Evolutionary conservation across 1,284 basidiomycete genomes (phyloP).

Genomic region (Ustilago crameri): DNA sequence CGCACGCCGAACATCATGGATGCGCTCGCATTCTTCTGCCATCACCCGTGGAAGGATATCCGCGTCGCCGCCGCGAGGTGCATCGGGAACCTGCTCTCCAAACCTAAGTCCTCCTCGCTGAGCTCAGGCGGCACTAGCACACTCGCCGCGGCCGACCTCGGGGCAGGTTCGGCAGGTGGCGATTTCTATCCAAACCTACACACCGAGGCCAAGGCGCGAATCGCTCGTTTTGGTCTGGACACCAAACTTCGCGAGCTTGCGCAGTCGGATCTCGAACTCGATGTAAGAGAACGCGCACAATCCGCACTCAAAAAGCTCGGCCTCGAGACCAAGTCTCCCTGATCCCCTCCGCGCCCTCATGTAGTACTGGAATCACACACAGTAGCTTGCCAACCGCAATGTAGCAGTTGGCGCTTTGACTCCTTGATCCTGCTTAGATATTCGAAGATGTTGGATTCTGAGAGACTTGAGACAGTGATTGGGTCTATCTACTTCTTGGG

Average conservation of each 20-base stretch:
- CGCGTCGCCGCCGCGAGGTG: constrained; percentile 44
- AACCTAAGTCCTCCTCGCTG: constrained; percentile 14
- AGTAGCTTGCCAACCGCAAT: too few relatives aligned
- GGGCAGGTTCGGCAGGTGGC: neutral
- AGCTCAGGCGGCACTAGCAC: neutral
- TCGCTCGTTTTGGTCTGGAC: constrained; percentile 39
- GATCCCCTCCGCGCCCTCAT: neutral
- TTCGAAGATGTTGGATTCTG: too few relatives aligned
- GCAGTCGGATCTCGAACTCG: constrained; percentile 34
- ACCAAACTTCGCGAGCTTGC: constrained; percentile 30
- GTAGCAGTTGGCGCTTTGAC: too few relatives aligned
- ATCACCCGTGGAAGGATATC: constrained; percentile 45
- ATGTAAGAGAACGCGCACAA: constrained; percentile 45
- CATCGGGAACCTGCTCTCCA: constrained; percentile 31
- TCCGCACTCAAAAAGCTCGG: constrained; percentile 39
- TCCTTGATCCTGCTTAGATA: too few relatives aligned
- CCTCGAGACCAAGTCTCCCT: constrained; percentile 8
- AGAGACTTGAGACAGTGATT: neutral
- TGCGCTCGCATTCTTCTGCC: constrained; percentile 52
- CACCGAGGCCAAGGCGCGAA: constrained; percentile 29
- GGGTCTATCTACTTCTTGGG: constrained; percentile 56
- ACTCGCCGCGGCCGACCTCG: neutral
- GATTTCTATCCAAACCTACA: constrained; percentile 13
- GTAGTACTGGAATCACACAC: neutral
- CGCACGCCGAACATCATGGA: constrained; percentile 57